Conservation (phyloP, 2,329 filamentous ascomycete species). For the Ilyonectria destructans region DNA sequence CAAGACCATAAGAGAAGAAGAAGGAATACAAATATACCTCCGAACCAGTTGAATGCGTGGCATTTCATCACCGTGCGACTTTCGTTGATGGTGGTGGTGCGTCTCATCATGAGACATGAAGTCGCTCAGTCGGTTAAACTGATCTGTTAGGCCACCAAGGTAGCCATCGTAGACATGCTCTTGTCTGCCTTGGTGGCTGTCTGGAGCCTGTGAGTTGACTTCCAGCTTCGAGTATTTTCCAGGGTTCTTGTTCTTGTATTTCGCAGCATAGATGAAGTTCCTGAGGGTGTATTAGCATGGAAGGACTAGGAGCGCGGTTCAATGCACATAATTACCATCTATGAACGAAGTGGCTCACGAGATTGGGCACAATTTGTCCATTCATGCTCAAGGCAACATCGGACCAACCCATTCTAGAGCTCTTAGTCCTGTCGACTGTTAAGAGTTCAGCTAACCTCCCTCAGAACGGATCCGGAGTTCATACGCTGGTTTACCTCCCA, state of each 20-base stretch:
- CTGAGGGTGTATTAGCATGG: conserved; percentile 47
- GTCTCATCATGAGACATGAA: conserved; percentile 55
- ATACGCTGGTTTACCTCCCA: conserved; percentile 87
- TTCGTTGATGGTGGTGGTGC: conserved; percentile 30
- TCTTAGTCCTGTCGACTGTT: conserved; percentile 81
- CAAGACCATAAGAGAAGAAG: neutral
- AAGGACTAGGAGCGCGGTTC: neutral
- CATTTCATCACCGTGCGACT: conserved; percentile 39
- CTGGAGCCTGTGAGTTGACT: conserved; percentile 18
- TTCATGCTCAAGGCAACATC: conserved; percentile 85
- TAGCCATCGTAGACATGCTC: conserved; percentile 50
- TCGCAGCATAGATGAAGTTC: conserved; percentile 90
- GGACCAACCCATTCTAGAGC: conserved; percentile 93
- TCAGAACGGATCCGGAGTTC: conserved; percentile 31
- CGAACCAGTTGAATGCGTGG: conserved; percentile 67
- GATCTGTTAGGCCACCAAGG: conserved; percentile 62
- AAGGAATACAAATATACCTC: conserved; percentile 55
- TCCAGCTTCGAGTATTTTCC: conserved; percentile 64
- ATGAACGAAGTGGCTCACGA: conserved; percentile 85
- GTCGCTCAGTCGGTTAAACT: conserved; percentile 59
- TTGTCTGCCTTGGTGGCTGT: conserved; percentile 39
- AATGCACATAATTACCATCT: conserved; percentile 71
- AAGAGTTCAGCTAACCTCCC: neutral
- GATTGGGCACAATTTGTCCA: conserved; percentile 82
- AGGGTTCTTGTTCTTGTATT: conserved; percentile 74